phyloP scores from a whole-genome alignment of 371 early-diverging fungal genomes.

The Parasitella parasitica region DNA sequence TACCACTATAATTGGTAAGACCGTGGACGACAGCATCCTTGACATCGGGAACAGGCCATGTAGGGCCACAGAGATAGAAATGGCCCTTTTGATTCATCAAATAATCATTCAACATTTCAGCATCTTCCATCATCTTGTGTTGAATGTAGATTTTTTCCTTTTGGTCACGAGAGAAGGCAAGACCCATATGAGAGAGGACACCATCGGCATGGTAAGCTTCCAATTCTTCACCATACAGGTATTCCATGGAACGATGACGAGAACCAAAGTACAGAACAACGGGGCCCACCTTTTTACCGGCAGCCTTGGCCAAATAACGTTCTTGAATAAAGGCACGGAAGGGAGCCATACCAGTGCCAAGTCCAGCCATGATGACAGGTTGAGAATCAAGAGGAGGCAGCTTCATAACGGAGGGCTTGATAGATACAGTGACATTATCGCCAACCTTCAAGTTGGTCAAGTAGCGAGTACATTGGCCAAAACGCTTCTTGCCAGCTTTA shows the following conservation, averaged over 20 bases:
- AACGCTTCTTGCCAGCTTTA: slow-evolving; percentile 62
- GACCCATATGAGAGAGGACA: slow-evolving; percentile 77
- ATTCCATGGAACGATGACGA: slow-evolving; percentile 88
- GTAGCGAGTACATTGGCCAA: slow-evolving; percentile 92
- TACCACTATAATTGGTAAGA: slow-evolving; percentile 62
- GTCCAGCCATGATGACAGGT: slow-evolving; percentile 95
- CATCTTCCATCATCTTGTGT: slow-evolving; percentile 88
- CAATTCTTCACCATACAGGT: slow-evolving; percentile 92
- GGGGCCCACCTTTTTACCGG: slow-evolving; percentile 83
- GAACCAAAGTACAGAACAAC: slow-evolving; percentile 95
- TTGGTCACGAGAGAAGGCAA: slow-evolving; percentile 95
- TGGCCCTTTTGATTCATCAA: slow-evolving; percentile 76
- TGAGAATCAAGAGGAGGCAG: slow-evolving; percentile 77
- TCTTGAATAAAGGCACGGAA: slow-evolving; percentile 96
- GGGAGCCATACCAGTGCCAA: slow-evolving; percentile 97
- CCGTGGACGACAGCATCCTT: slow-evolving; percentile 86
- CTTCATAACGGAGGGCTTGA: slow-evolving; percentile 96
- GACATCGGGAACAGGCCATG: slow-evolving; percentile 94
- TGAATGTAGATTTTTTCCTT: slow-evolving; percentile 93
- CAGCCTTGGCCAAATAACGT: slow-evolving; percentile 72
- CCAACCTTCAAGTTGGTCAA: slow-evolving; percentile 70
- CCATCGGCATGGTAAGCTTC: slow-evolving; percentile 90
- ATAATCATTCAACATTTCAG: slow-evolving; percentile 68
- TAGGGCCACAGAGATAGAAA: slow-evolving; percentile 94
- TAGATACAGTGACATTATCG: slow-evolving; percentile 75